These are phyloP conservation scores for Phenoliferia sp. DNA, from an alignment of 1,284 basidiomycete genomes.

Conservation along the genomic window DNA sequence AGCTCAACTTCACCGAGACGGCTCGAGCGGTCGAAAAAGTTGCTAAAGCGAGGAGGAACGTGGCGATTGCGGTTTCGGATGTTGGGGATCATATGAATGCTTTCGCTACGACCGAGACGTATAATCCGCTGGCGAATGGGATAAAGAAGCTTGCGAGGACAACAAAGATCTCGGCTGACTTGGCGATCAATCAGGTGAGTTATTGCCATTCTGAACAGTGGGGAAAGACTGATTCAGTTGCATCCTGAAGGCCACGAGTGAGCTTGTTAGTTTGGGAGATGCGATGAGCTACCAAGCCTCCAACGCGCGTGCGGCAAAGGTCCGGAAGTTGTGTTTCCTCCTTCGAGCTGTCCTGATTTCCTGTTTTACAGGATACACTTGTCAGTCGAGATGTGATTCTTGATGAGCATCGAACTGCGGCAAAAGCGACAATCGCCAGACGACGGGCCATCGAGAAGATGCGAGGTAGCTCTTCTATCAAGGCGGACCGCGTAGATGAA, in stretches of 20 bases:
- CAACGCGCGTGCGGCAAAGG: slow-evolving; percentile 87
- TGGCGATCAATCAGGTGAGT: slow-evolving; percentile 18
- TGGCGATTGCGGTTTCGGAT: slow-evolving; percentile 26
- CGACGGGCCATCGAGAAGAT: slow-evolving; percentile 81
- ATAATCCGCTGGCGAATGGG: slow-evolving; percentile 49
- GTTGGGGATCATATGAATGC: slow-evolving; percentile 67
- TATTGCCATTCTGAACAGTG: no score
- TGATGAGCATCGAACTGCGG: slow-evolving; percentile 85
- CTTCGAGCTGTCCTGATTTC: background rate
- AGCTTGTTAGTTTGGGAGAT: slow-evolving; percentile 86
- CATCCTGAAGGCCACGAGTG: slow-evolving; percentile 61
- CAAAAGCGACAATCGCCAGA: slow-evolving; percentile 86
- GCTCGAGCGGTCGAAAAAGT: slow-evolving; percentile 81
- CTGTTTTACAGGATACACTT: slow-evolving; percentile 59
- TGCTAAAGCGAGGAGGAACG: slow-evolving; percentile 52
- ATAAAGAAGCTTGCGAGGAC: slow-evolving; percentile 30
- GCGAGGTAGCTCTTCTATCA: slow-evolving; percentile 66
- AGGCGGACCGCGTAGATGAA: slow-evolving; percentile 80
- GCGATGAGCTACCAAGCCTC: slow-evolving; percentile 87
- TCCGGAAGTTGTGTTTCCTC: slow-evolving; percentile 24
- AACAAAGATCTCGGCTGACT: slow-evolving; percentile 24
- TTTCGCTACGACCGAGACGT: slow-evolving; percentile 79
- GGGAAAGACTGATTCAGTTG: no score
- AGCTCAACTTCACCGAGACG: slow-evolving; percentile 80
- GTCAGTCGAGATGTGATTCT: slow-evolving; percentile 77